These are phyloP conservation scores for Wickerhamomyces rabaulensis DNA, from an alignment of 805 yeast species.

Conservation along the genomic window DNA sequence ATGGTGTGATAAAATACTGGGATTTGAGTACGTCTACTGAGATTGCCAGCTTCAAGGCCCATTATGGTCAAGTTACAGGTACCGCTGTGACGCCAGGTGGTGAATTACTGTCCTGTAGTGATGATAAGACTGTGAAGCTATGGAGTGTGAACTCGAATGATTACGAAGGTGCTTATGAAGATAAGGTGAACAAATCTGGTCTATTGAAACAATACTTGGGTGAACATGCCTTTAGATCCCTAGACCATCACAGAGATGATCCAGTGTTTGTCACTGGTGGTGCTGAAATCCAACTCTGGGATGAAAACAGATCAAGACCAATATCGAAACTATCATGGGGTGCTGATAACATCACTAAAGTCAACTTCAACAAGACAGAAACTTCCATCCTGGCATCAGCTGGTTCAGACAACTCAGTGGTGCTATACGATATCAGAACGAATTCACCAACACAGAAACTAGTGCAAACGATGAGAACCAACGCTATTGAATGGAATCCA, in stretches of 20 bases:
- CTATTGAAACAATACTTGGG: conserved; percentile 77
- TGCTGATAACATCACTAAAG: conserved; percentile 81
- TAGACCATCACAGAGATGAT: conserved; percentile 81
- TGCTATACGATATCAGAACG: conserved; percentile 86
- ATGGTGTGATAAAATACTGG: conserved; percentile 94
- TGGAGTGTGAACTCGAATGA: conserved; percentile 73
- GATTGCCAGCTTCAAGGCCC: conserved; percentile 75
- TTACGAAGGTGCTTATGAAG: conserved; percentile 32
- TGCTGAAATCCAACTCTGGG: conserved; percentile 89
- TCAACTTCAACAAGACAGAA: conserved; percentile 85
- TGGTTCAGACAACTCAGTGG: conserved; percentile 86
- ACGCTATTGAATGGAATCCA: conserved; percentile 93
- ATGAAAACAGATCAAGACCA: conserved; percentile 72
- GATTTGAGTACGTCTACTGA: conserved; percentile 77
- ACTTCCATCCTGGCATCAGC: conserved; percentile 85
- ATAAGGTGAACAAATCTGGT: conserved; percentile 39
- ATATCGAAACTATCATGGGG: conserved; percentile 88
- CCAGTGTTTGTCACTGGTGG: conserved; percentile 88
- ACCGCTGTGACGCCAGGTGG: conserved; percentile 54
- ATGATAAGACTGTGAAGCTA: conserved; percentile 81
- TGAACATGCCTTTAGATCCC: conserved; percentile 74
- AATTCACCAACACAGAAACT: conserved; percentile 90
- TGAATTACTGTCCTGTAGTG: conserved; percentile 77
- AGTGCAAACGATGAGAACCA: conserved; percentile 75
- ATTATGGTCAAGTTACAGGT: conserved; percentile 85